Percentiles rank a stretch among this genome's conserved stretches.
Conservation (phyloP, 73 alveolate species). For the Stentor roeselii region DNA sequence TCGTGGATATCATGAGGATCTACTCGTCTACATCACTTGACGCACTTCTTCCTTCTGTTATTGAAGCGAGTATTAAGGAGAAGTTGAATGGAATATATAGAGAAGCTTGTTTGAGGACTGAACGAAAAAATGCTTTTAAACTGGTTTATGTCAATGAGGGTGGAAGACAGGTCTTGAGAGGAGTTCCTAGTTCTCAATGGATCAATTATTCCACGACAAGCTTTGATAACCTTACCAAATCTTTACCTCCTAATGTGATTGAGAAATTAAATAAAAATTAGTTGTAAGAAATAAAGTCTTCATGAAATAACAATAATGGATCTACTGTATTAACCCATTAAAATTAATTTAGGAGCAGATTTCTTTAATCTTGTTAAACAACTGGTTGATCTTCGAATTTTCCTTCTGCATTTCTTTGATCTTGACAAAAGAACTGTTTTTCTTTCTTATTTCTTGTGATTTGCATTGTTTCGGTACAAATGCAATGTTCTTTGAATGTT, state of each 20-base stretch:
- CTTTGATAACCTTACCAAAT: background rate
- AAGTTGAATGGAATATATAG: background rate
- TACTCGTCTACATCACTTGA: slow-evolving; percentile 16
- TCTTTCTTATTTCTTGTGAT: background rate
- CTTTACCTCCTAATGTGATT: slow-evolving; percentile 25
- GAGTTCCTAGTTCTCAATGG: slow-evolving; percentile 12
- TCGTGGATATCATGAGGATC: background rate
- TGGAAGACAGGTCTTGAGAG: background rate
- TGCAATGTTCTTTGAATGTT: background rate
- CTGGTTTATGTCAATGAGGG: slow-evolving; percentile 6
- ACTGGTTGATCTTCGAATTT: background rate
- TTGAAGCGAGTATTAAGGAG: background rate
- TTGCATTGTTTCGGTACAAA: background rate
- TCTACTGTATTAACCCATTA: too few relatives aligned
- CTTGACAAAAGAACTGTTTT: background rate
- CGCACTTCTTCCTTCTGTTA: background rate
- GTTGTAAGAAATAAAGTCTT: too few relatives aligned
- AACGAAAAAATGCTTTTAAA: slow-evolving; percentile 4
- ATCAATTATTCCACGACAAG: slow-evolving; percentile 15
- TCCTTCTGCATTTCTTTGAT: background rate
- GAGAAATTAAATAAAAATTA: background rate
- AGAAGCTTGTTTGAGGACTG: slow-evolving; percentile 2
- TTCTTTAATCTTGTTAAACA: background rate
- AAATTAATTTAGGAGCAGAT: background rate
- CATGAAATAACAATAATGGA: too few relatives aligned